Base-by-base conservation (phyloP, 192 early-diverging fungal genomes). In the Paraglomus brasilianum region DNA sequence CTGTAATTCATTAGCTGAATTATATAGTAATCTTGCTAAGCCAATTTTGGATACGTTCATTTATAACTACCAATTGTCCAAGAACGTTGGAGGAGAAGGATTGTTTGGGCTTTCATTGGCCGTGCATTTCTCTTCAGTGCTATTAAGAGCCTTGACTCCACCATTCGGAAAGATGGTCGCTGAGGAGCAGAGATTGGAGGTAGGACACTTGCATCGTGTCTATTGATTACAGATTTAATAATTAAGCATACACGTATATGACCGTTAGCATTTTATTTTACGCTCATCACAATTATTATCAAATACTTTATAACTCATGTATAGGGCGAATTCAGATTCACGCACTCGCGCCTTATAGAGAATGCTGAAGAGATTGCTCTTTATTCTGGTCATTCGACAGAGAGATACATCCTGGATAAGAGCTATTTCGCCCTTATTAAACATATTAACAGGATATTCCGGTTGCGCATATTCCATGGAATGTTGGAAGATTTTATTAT, bases 401-500 rank as follows among this genome's bases (percentile, higher is more conserved):
- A 98, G 69, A 92, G 91, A 75, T 79, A 75, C n/a, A 89, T 91
- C 42, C 76, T 97, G 57, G 86, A 93, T 59, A 81, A 82, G 48
- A 84, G 83, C 57, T 98, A 94, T 75, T 77, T 83, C 74, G 82
- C 84, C 9, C 83, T 98, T 24, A 87, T 94, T 51, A 84, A 84
- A 48, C 96, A 98, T 74, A 83, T 97, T 74, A 92, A 93, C 74
- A 85, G 85, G 55, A 86, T 95, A 41, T 94, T 91, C 80, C 87
- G 86, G 19, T 83, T 91, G 68, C 88, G 92, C 36, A 89, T 98
- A 61, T 90, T 89, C 75, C 91, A 97, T 75, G 85, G 90, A 22
- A 96, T 98, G 94, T 78, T 97, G 52, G 96, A 98, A 77, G 95
- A 97, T 78, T 97, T 96, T 82, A 83, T 97, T 24, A 93, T 98